A percentile compares a stretch with the other conserved stretches of the same genome.
phyloP scores from a whole-genome alignment of 805 yeast species.

The Debaryomyces tyrocola region DNA sequence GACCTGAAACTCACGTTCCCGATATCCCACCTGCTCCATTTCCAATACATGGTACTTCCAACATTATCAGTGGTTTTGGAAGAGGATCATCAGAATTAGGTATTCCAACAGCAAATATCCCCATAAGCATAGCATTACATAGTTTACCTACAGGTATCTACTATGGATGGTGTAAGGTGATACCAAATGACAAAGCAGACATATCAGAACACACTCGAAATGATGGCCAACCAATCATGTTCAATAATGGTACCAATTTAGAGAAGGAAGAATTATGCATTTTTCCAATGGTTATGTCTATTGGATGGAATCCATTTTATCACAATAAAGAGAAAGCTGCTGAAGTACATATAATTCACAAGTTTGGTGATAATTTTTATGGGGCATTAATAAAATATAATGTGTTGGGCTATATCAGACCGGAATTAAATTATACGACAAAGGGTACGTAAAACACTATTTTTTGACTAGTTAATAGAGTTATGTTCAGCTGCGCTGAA shows the following conservation, averaged over 20 bases:
- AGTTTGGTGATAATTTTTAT: conserved; percentile 68
- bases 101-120: conserved; percentile 92
- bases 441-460: conserved; percentile 30
- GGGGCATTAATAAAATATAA: conserved; percentile 73
- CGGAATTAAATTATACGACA: conserved; percentile 84
- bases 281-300: conserved; percentile 89
- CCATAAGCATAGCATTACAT: conserved; percentile 49
- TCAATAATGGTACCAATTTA: conserved; percentile 62
- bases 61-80: conserved; percentile 82
- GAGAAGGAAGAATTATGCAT: conserved; percentile 41
- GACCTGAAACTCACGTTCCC: conserved; percentile 45
- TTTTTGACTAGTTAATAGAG: no score
- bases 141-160: conserved; percentile 76
- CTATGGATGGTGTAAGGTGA: conserved; percentile 68
- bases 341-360: conserved; percentile 81
- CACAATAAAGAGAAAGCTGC: conserved; percentile 78
- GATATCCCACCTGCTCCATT: conserved; percentile 53
- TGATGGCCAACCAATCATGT: conserved; percentile 34
- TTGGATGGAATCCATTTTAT: conserved; percentile 95
- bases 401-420: conserved; percentile 86
- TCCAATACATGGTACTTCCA: conserved; percentile 43
- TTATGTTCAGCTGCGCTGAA: no score
- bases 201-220: conserved; percentile 15
- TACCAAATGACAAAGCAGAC: conserved; percentile 13
- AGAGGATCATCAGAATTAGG: conserved; percentile 94